Evolutionary conservation across 2,329 filamentous ascomycete species (phyloP).

Genomic region (Byssochlamys sp.): DNA sequence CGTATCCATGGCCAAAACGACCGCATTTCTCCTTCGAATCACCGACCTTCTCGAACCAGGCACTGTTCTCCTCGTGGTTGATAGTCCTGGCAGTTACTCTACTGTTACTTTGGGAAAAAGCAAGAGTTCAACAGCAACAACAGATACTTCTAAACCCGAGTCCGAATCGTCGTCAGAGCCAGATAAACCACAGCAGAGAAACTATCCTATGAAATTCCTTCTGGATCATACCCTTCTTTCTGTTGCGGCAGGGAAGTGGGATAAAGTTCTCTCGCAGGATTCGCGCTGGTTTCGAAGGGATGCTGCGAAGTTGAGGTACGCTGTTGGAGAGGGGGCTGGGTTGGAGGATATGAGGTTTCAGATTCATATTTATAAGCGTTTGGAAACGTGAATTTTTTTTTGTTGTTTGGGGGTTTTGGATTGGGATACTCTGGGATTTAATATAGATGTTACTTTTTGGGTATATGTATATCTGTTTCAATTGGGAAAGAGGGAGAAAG

Average conservation of each 20-base stretch:
- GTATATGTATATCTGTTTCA: too few species aligned
- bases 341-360: constrained; percentile 95
- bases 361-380: constrained; percentile 64
- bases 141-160: constrained; percentile 12
- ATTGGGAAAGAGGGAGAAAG: background rate
- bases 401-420: background rate
- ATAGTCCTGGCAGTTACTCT: constrained; percentile 89
- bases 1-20: constrained; percentile 62
- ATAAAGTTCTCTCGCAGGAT: constrained; percentile 64
- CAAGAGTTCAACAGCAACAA: constrained; percentile 3
- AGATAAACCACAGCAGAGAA: constrained; percentile 36
- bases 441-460: background rate
- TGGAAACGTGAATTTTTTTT: constrained; percentile 6
- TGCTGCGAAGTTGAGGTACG: constrained; percentile 56
- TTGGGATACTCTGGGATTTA: background rate
- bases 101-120: constrained; percentile 60
- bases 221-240: constrained; percentile 68
- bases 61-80: constrained; percentile 70
- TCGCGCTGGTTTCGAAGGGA: constrained; percentile 75
- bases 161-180: constrained; percentile 28
- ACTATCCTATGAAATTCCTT: constrained; percentile 90
- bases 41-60: constrained; percentile 49
- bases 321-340: constrained; percentile 75
- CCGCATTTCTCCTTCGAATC: constrained; percentile 61
- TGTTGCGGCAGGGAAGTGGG: constrained; percentile 50